Percentiles rank a stretch among this genome's conserved stretches.
Evolutionary conservation across 1,139 yeast genomes (phyloP).

Genomic region (Yarrowia galli): DNA sequence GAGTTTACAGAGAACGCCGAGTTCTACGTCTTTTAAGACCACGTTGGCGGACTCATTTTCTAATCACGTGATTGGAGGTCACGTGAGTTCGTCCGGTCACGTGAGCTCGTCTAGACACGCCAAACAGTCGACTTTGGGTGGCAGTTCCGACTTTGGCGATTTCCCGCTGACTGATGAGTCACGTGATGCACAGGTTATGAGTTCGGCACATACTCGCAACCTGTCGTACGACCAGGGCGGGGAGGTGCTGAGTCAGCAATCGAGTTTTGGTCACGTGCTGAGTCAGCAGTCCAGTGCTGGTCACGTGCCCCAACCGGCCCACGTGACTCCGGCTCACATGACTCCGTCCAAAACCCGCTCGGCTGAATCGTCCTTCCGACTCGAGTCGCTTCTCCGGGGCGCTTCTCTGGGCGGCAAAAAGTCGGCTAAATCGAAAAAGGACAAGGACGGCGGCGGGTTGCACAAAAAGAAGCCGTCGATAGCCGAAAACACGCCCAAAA

Average conservation of each 20-base stretch:
- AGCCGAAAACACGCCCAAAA: conserved; percentile 1
- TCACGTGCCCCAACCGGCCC: too few relatives aligned
- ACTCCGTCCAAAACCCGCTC: too few relatives aligned
- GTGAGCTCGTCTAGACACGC: conserved; percentile 1
- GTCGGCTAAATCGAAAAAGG: conserved; percentile 12
- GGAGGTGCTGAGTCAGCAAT: neutral
- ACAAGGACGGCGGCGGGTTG: neutral
- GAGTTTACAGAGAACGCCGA: conserved; percentile 76
- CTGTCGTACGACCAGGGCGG: conserved; percentile 24
- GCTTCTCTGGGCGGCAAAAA: conserved; percentile 34
- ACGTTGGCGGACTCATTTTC: conserved; percentile 60
- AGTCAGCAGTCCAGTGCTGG: too few relatives aligned
- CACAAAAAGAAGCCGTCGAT: conserved; percentile 29
- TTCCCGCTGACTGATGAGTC: neutral
- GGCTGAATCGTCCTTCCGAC: conserved; percentile 33
- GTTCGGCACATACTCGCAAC: neutral
- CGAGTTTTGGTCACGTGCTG: too few relatives aligned
- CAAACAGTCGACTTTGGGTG: conserved; percentile 26
- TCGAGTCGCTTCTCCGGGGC: conserved; percentile 34
- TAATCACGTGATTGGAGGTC: conserved; percentile 33
- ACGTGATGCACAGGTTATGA: neutral
- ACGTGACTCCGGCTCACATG: too few relatives aligned
- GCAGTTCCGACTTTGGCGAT: conserved; percentile 6
- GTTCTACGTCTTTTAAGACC: conserved; percentile 77
- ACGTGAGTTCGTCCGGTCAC: neutral